Percentiles rank a stretch among this genome's conserved stretches.
Conservation (phyloP, 192 early-diverging fungal species). For the Helicostylum pulchrum region DNA sequence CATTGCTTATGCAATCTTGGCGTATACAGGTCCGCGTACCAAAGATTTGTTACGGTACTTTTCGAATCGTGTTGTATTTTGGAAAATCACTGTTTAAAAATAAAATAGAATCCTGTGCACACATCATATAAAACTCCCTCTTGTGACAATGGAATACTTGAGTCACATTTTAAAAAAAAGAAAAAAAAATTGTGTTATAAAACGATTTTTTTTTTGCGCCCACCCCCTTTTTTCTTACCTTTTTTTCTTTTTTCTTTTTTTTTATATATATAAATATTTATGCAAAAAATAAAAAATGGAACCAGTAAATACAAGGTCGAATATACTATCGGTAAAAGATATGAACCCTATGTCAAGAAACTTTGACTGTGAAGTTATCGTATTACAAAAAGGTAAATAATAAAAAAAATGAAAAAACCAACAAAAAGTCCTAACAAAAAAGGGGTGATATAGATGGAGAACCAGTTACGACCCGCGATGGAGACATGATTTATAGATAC, state of each 20-base stretch:
- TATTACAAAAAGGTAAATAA: constrained; percentile 50
- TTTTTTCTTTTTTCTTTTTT: too few relatives aligned
- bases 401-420: neutral
- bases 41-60: constrained; percentile 14
- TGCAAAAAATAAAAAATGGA: too few relatives aligned
- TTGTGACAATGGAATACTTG: too few relatives aligned
- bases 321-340: constrained; percentile 41
- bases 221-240: too few relatives aligned
- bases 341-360: constrained; percentile 56
- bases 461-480: constrained; percentile 46
- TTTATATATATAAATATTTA: too few relatives aligned
- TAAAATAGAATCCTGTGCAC: too few relatives aligned
- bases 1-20: constrained; percentile 28
- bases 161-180: too few relatives aligned
- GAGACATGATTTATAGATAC: constrained; percentile 55
- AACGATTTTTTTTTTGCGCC: too few relatives aligned
- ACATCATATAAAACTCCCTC: neutral
- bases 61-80: constrained; percentile 5
- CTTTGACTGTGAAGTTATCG: constrained; percentile 62
- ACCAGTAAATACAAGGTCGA: neutral
- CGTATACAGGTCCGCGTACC: constrained; percentile 16
- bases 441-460: constrained; percentile 23
- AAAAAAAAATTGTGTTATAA: too few relatives aligned
- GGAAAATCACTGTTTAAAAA: constrained; percentile 22
- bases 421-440: neutral